These are phyloP conservation scores for Sodiomyces alkalinus DNA, from an alignment of 2,329 filamentous ascomycete species.

Conservation along the genomic window DNA sequence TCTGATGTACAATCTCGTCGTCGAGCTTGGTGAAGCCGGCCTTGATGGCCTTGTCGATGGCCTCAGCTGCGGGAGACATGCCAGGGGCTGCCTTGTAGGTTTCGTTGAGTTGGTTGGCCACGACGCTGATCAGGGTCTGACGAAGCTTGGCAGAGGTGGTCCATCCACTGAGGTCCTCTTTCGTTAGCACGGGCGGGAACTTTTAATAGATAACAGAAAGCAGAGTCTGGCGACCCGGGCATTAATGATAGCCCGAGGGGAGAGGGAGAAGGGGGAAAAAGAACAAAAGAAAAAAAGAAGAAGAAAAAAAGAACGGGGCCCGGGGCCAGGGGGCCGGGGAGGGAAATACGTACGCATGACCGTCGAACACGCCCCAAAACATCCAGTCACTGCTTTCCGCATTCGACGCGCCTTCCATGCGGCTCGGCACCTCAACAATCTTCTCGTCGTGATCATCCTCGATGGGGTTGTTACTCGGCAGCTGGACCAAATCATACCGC, in stretches of 20 bases:
- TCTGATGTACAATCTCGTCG: conserved; percentile 87
- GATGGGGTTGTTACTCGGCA: conserved; percentile 93
- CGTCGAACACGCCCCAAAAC: conserved; percentile 99
- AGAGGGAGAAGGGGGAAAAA: neutral
- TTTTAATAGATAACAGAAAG: conserved; percentile 5
- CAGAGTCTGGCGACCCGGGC: too few relatives aligned
- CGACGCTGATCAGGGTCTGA: conserved; percentile 81
- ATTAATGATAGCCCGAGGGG: neutral
- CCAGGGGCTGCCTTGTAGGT: conserved; percentile 65
- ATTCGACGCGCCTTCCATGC: conserved; percentile 19
- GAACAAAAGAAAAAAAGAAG: too few relatives aligned
- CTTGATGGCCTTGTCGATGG: conserved; percentile 86
- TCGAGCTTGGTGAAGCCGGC: conserved; percentile 78
- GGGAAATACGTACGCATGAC: too few relatives aligned
- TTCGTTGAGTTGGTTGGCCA: conserved; percentile 80
- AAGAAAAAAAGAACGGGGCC: neutral
- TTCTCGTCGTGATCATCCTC: conserved; percentile 98
- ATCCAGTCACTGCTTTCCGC: conserved; percentile 76
- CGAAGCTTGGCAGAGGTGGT: conserved; percentile 93
- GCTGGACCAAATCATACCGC: conserved; percentile 85
- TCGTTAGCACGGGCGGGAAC: too few relatives aligned
- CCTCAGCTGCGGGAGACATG: conserved; percentile 56
- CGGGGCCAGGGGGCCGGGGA: too few relatives aligned
- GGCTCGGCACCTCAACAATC: conserved; percentile 76
- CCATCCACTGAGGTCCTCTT: conserved; percentile 81